Evolutionary conservation across 2,329 filamentous ascomycete species (phyloP).

Genomic region (Neofusicoccum parvum): DNA sequence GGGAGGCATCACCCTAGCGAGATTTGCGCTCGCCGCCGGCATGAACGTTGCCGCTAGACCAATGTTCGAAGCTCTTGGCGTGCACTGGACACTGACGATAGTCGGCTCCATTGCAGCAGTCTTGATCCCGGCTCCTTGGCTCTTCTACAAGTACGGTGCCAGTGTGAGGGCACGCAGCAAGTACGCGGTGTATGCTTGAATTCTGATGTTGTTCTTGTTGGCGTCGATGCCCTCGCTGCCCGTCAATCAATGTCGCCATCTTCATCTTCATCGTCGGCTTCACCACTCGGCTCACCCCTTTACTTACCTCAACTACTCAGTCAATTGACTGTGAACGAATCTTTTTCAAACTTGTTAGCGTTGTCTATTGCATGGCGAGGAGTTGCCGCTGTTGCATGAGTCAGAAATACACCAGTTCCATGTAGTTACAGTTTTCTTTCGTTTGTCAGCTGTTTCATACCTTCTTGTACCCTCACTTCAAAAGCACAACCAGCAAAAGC

Average conservation of each 20-base stretch:
- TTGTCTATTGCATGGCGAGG: not conserved
- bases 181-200: constrained; percentile 6
- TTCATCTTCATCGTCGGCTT: too few species aligned
- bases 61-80: constrained; percentile 44
- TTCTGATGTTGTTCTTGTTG: not conserved
- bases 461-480: not conserved
- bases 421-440: not conserved
- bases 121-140: constrained; percentile 37
- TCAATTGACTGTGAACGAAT: too few species aligned
- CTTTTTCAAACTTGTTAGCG: not conserved
- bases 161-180: constrained; percentile 16
- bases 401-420: not conserved
- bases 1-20: constrained; percentile 35
- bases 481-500: too few species aligned
- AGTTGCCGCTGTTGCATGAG: not conserved
- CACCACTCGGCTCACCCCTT: too few species aligned
- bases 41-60: constrained; percentile 45
- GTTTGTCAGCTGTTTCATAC: not conserved
- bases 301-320: too few species aligned
- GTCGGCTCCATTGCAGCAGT: constrained; percentile 39
- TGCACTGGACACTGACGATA: constrained; percentile 47
- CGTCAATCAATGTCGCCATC: too few species aligned
- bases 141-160: constrained; percentile 39
- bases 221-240: too few species aligned
- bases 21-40: constrained; percentile 40